Base-by-base conservation (phyloP, 148 eudicot genomes). In the Dianthus caryophyllus region DNA sequence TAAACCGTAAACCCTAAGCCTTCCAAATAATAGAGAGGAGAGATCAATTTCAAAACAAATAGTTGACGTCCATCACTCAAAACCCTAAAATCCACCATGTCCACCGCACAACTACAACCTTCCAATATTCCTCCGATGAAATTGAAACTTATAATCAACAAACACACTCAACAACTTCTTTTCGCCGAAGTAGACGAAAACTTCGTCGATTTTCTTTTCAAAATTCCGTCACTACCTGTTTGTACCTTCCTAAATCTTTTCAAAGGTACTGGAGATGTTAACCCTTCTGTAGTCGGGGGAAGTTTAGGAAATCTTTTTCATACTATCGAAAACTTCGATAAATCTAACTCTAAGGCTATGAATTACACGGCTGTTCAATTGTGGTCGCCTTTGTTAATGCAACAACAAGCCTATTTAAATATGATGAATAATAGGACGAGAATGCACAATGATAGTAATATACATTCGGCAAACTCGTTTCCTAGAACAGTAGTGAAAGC, bases 171-270 rank as follows among this genome's bases (percentile, higher is more conserved):
- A 52, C 27, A 24, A 52, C 57, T 52, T 1, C 27, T 52, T 12
- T 52, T 22, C 15, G 27, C 57, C 29, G 57, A 52, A 52, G 57
- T 29, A 9, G 16, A 52, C 57, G 11, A 52, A 22, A 29, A 52
- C 11, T 52, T 52, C 57, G n/a, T n/a, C n/a, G n/a, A 52, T 51
- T 18, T 51, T 51, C 55, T 51, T 12, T 51, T 51, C 55, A 6
- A 9, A 24, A 51, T 51, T 51, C 55, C 55, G 12, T 21, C 24
- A 5, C 8, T 51, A 51, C 55, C 26, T 26, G 9, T 51, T 1
- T 24, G 8, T 18, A 4, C 24, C 55, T 18, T 51, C 25, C 55
- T n/a, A 6, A 18, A 9, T 26, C 10, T 51, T 21, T 21, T 13
- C 26, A 4, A 51, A 21, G n/a, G n/a, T n/a, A n/a, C n/a, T n/a